These are phyloP conservation scores for Aspergillus sp. DNA, from an alignment of 2,329 filamentous ascomycete species.

Conservation along the genomic window DNA sequence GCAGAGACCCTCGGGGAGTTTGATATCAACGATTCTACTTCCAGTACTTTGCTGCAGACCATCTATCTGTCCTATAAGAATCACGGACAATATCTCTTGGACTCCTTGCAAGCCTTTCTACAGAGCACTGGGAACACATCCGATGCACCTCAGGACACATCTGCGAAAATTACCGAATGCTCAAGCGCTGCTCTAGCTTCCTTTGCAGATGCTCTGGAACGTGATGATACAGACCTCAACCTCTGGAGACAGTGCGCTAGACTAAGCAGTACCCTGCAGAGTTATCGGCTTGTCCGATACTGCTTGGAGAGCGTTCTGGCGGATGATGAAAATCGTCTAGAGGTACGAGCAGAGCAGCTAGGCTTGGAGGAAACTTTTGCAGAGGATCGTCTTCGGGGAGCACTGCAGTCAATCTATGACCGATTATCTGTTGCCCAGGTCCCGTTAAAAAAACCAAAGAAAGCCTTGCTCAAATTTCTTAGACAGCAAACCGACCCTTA, in stretches of 20 bases:
- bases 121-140: slow-evolving; percentile 11
- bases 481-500: slow-evolving; percentile 53
- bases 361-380: slow-evolving; percentile 54
- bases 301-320: slow-evolving; percentile 61
- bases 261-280: slow-evolving; percentile 53
- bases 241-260: slow-evolving; percentile 59
- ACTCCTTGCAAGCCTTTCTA: slow-evolving; percentile 58
- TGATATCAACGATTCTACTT: slow-evolving; percentile 65
- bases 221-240: slow-evolving; percentile 61
- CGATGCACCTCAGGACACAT: slow-evolving; percentile 10
- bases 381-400: slow-evolving; percentile 45
- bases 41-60: slow-evolving; percentile 79
- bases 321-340: slow-evolving; percentile 54
- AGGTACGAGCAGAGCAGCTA: slow-evolving; percentile 51
- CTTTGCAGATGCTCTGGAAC: slow-evolving; percentile 60
- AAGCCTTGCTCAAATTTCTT: slow-evolving; percentile 49
- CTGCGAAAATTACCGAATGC: slow-evolving; percentile 25
- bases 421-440: slow-evolving; percentile 50
- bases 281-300: slow-evolving; percentile 55
- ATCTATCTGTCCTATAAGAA: slow-evolving; percentile 95
- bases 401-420: slow-evolving; percentile 51
- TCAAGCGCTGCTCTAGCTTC: slow-evolving; percentile 44
- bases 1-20: slow-evolving; percentile 42
- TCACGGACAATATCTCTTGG: slow-evolving; percentile 85
- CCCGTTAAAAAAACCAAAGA: slow-evolving; percentile 47